A percentile compares a stretch with the other conserved stretches of the same genome.
Evolutionary conservation across 495 filamentous ascomycete species (phyloP).

Genomic region (Aspergillus incahuasiensis): DNA sequence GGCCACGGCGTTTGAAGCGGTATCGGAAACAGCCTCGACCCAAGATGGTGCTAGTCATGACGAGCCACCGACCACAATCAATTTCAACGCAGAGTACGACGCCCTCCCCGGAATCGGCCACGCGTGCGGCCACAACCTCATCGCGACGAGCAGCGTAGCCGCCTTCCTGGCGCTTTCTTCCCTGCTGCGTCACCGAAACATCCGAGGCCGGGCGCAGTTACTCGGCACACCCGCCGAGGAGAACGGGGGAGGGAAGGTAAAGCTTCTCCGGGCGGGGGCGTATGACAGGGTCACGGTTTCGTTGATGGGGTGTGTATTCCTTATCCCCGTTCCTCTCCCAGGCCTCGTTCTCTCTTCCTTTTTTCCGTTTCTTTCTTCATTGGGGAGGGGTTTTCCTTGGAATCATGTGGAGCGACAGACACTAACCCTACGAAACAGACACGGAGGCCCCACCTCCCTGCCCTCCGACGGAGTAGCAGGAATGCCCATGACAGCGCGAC

Average conservation of each 20-base stretch:
- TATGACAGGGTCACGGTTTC: conserved; percentile 62
- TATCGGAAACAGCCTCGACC: conserved; percentile 37
- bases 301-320: conserved; percentile 55
- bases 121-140: conserved; percentile 68
- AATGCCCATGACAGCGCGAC: conserved; percentile 34
- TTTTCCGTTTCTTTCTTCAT: too few species aligned
- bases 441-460: too few species aligned
- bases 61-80: too few species aligned
- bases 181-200: conserved; percentile 38
- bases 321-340: too few species aligned
- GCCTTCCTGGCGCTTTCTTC: conserved; percentile 55
- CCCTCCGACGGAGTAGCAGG: conserved; percentile 29
- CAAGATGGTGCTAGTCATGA: too few species aligned
- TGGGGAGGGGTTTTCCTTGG: conserved; percentile 28
- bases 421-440: too few species aligned
- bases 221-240: conserved; percentile 72
- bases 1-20: conserved; percentile 40
- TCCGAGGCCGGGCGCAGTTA: conserved; percentile 55
- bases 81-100: conserved; percentile 49
- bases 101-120: conserved; percentile 59
- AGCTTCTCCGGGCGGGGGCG: conserved; percentile 57
- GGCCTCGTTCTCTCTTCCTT: too few species aligned
- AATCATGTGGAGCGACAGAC: too few species aligned
- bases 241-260: conserved; percentile 65
- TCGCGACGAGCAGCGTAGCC: conserved; percentile 57